Evolutionary conservation across 441 rosid genomes (phyloP).

Genomic region (Raphanus hybrid): DNA sequence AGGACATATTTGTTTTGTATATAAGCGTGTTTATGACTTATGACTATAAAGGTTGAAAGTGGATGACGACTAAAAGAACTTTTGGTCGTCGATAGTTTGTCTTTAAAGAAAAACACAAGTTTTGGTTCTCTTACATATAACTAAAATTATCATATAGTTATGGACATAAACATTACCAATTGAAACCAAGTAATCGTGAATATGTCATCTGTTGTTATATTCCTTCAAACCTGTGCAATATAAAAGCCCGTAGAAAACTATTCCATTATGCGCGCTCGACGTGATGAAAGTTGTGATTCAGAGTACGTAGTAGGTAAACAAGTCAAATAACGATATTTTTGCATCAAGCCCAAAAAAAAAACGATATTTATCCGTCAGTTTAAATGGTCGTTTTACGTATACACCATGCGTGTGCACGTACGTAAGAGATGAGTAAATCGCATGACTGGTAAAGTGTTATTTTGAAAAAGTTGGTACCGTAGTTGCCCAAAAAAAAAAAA

Average conservation of each 20-base stretch:
- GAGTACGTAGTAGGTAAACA: neutral
- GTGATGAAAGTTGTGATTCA: neutral
- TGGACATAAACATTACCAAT: neutral
- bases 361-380: neutral
- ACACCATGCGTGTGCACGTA: neutral
- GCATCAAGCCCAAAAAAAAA: neutral
- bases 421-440: neutral
- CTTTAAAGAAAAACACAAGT: neutral
- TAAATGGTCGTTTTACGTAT: neutral
- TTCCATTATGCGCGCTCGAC: neutral
- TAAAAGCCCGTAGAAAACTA: neutral
- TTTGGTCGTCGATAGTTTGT: constrained; percentile 24
- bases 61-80: constrained; percentile 22
- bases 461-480: too few species aligned
- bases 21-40: neutral
- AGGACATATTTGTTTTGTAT: neutral
- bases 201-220: neutral
- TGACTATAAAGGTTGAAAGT: neutral
- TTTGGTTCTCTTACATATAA: neutral
- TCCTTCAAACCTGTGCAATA: neutral
- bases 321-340: neutral
- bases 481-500: neutral
- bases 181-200: neutral
- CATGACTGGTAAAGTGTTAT: too few species aligned
- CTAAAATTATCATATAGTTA: neutral